Percentiles rank a stretch among this genome's conserved stretches.
Conservation (phyloP, 108 stramenopile genomes). For the Mayamaea pseudoterrestris region DNA sequence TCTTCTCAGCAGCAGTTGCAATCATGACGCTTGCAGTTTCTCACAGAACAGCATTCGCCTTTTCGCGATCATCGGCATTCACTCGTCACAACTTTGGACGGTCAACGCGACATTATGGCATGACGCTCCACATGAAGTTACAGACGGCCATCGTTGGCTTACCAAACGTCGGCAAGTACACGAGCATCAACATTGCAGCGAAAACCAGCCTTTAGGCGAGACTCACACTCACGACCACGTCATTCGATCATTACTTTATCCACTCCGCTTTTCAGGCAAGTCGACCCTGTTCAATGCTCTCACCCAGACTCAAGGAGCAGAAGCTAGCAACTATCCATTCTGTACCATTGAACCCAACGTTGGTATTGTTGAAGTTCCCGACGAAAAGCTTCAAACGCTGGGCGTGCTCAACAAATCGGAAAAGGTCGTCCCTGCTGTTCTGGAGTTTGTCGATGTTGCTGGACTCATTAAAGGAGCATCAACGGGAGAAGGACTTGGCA, state of each 20-base stretch:
- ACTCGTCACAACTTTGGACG: slow-evolving; percentile 4
- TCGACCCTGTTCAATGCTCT: slow-evolving; percentile 97
- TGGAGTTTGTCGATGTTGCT: slow-evolving; percentile 99
- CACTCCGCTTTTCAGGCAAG: slow-evolving; percentile 4
- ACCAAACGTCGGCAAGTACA: slow-evolving; percentile 92
- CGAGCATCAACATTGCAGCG: no score
- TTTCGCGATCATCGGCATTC: slow-evolving; percentile 1
- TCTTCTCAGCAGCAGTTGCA: no score
- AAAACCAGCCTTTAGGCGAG: neutral
- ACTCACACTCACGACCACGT: neutral
- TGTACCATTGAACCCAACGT: slow-evolving; percentile 89
- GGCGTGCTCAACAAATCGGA: slow-evolving; percentile 68
- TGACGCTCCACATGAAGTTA: slow-evolving; percentile 62
- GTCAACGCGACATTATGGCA: slow-evolving; percentile 32
- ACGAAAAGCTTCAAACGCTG: slow-evolving; percentile 63
- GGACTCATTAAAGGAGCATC: slow-evolving; percentile 98
- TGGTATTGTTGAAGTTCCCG: slow-evolving; percentile 92
- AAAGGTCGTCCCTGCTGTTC: slow-evolving; percentile 78
- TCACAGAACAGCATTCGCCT: no score
- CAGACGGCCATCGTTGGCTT: slow-evolving; percentile 93
- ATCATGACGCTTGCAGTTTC: no score
- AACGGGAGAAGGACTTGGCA: slow-evolving; percentile 97
- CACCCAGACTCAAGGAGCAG: slow-evolving; percentile 87
- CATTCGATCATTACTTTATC: neutral
- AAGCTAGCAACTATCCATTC: slow-evolving; percentile 47